Evolutionary conservation across 2,329 filamentous ascomycete genomes (phyloP), one percentile per base, ranked within the genome.

Genomic region (Calonectria crousiana): DNA sequence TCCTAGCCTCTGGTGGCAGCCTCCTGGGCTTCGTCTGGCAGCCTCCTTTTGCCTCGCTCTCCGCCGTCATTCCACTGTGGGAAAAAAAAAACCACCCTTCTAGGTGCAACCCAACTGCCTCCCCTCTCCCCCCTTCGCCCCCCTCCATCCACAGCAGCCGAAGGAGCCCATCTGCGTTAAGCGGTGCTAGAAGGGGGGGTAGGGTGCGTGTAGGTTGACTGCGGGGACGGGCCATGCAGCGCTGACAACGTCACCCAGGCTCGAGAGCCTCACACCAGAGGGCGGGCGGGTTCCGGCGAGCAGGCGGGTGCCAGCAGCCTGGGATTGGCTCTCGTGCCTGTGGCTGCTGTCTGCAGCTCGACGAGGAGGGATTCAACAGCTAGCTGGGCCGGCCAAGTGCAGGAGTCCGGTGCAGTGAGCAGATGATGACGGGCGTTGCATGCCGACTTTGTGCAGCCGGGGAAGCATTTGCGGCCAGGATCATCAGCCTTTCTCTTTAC

Each of bases 21-120:
- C 38, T 65, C 41, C 38, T 49, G 26, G 44, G 44, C 3, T 9
- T 38, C 32, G 26, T 65, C 41, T 62, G 56, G 28, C 60, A 62
- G 56, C 56, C 56, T 62, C 34, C n/a, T n/a, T 34, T 23, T 47
- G 41, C 60, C 60, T 65, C 60, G 20, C 60, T 32, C 36, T 36
- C 41, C 41, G 28, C 60, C 26, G 60, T 65, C 60, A 49, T 47
- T 65, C 60, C 38, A 34, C 60, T n/a, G 60, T 41, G 60, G 41
- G n/a, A 34, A 65, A 65, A 30, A 38, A 28, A 23, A 64, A 65
- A n/a, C 60, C 11, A 20, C 38, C 56, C 28, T 47, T 23, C 34
- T 41, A 65, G 41, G 60, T 65, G 60, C 60, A 65, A 65, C 60
- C 60, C 41, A 65, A 30, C 38, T n/a, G 38, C 51, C 51, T 32